Conservation (phyloP, 148 eudicot species). For the Fagopyrum homotropicum region DNA sequence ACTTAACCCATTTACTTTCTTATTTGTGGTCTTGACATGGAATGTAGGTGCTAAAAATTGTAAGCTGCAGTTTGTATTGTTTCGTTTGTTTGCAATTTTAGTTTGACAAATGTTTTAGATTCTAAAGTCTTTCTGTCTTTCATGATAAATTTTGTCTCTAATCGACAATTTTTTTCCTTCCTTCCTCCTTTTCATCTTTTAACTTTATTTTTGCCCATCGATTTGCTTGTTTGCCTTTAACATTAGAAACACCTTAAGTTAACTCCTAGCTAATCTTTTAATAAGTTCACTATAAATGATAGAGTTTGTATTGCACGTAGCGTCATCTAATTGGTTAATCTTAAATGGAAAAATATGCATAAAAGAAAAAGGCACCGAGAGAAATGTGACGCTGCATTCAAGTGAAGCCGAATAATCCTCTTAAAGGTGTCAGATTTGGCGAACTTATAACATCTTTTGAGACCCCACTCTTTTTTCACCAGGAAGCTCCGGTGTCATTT, state of each 20-base stretch:
- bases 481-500: neutral
- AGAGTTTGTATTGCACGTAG: constrained; percentile 3
- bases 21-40: neutral
- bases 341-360: constrained; percentile 5
- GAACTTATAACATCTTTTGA: neutral
- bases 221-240: constrained; percentile 1
- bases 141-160: neutral
- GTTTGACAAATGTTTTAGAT: neutral
- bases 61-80: neutral
- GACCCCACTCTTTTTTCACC: neutral
- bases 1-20: neutral
- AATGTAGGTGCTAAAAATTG: neutral
- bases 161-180: neutral
- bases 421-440: constrained; percentile 12
- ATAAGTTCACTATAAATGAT: neutral
- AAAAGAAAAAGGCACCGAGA: constrained; percentile 1
- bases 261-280: neutral
- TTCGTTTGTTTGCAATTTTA: neutral
- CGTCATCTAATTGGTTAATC: neutral
- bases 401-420: constrained; percentile 1
- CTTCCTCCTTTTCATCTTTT: neutral
- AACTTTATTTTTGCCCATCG: neutral
- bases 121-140: neutral
- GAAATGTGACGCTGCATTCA: constrained; percentile 6
- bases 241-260: neutral